These are phyloP conservation scores for Lignosus rhinocerotis DNA, from an alignment of 1,284 basidiomycete genomes.

Conservation along the genomic window DNA sequence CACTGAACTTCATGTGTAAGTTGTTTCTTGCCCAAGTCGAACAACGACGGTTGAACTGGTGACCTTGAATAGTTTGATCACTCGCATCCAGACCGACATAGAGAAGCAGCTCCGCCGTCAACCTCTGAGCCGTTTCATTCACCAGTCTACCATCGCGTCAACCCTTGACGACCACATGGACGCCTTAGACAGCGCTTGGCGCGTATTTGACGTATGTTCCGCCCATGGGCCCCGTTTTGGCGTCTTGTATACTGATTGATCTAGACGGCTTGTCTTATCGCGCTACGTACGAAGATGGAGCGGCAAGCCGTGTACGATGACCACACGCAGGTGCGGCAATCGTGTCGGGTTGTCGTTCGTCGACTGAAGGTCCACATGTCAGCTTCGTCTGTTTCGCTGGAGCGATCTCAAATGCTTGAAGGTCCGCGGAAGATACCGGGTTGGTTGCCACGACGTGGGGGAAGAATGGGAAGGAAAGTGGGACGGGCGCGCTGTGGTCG, in stretches of 20 bases:
- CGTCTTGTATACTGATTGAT: neutral
- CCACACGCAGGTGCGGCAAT: neutral
- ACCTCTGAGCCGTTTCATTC: constrained; percentile 6
- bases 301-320: constrained; percentile 10
- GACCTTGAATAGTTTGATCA: neutral
- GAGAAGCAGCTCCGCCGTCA: neutral
- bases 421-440: constrained; percentile 1
- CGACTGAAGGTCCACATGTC: too few relatives aligned
- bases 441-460: neutral
- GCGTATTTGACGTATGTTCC: constrained; percentile 8
- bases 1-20: constrained; percentile 4
- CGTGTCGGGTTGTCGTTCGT: neutral
- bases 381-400: constrained; percentile 15
- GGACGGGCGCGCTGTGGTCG: constrained; percentile 12
- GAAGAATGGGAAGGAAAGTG: constrained; percentile 15
- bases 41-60: too few relatives aligned
- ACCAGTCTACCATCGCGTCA: constrained; percentile 7
- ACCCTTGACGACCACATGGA: constrained; percentile 9
- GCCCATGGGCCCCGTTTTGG: neutral
- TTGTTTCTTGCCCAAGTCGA: too few relatives aligned
- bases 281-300: constrained; percentile 9
- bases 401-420: constrained; percentile 5
- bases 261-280: constrained; percentile 11
- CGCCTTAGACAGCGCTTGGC: constrained; percentile 9
- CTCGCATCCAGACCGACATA: constrained; percentile 4